Percentiles rank a stretch among this genome's conserved stretches.
These are phyloP conservation scores for Dendrobium catenatum DNA, from an alignment of 106 monocot genomes.

Conservation along the genomic window DNA sequence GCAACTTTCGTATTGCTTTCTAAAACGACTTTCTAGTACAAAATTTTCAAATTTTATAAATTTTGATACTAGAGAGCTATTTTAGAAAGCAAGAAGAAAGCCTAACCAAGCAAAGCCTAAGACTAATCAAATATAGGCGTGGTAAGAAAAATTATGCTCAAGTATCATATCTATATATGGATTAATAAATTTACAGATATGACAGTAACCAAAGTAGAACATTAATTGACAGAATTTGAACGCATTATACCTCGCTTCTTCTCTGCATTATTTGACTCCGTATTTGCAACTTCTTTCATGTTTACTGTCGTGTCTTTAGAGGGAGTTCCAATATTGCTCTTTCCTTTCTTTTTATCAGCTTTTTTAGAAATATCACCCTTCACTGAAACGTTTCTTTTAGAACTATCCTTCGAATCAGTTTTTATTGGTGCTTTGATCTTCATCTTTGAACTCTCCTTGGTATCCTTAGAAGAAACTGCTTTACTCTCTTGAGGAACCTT, in stretches of 20 bases:
- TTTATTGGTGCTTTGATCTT: not conserved
- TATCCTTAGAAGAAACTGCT: not conserved
- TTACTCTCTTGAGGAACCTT: not conserved
- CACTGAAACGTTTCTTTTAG: not conserved
- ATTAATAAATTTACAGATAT: no score
- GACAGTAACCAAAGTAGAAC: not conserved
- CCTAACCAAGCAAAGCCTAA: no score
- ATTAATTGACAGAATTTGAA: not conserved
- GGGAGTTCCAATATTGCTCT: constrained; percentile 13
- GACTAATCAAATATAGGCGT: no score
- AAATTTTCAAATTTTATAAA: no score
- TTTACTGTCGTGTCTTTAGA: constrained; percentile 4
- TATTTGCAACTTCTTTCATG: constrained; percentile 20
- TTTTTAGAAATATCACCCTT: constrained; percentile 14
- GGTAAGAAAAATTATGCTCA: no score
- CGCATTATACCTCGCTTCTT: constrained; percentile 29
- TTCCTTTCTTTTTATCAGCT: constrained; percentile 23
- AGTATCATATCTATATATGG: no score
- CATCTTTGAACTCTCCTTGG: not conserved
- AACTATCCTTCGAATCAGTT: constrained; percentile 7
- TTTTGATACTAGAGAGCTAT: no score
- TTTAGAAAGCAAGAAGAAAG: no score
- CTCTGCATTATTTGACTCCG: constrained; percentile 4
- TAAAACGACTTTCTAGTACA: no score
- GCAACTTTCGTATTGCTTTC: no score